Evolutionary conservation across 192 early-diverging fungal species (phyloP).

Genomic region (Coemansia sp.): DNA sequence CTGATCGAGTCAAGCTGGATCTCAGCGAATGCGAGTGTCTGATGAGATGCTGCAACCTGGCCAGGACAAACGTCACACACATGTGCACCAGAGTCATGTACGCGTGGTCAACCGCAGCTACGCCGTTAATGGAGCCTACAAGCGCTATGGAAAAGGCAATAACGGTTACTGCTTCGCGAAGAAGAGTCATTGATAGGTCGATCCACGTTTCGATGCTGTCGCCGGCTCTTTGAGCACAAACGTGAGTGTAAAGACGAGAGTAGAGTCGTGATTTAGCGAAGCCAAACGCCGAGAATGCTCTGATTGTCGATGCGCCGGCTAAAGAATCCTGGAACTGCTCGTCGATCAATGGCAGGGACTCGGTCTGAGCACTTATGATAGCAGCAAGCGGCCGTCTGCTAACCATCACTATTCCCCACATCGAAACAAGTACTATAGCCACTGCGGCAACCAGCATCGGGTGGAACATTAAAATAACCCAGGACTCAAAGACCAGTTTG

Average conservation of each 20-base stretch:
- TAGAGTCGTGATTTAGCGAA: slow-evolving; percentile 30
- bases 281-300: slow-evolving; percentile 62
- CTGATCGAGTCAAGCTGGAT: slow-evolving; percentile 10
- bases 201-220: slow-evolving; percentile 48
- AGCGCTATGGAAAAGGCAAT: slow-evolving; percentile 32
- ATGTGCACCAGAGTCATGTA: slow-evolving; percentile 19
- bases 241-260: slow-evolving; percentile 2
- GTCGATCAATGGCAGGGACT: slow-evolving; percentile 56
- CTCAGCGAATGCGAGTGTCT: slow-evolving; percentile 30
- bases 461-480: slow-evolving; percentile 63
- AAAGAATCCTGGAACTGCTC: slow-evolving; percentile 63
- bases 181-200: slow-evolving; percentile 36
- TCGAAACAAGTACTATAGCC: slow-evolving; percentile 47
- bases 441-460: slow-evolving; percentile 61
- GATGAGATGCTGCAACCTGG: slow-evolving; percentile 42
- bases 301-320: slow-evolving; percentile 66
- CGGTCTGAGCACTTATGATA: slow-evolving; percentile 3
- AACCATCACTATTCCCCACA: slow-evolving; percentile 17
- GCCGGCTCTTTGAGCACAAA: slow-evolving; percentile 7
- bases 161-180: slow-evolving; percentile 22
- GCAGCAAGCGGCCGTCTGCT: slow-evolving; percentile 11
- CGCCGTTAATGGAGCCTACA: neutral
- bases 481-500: slow-evolving; percentile 64
- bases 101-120: neutral
- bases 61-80: slow-evolving; percentile 26